Evolutionary conservation across 495 filamentous ascomycete genomes (phyloP).

Genomic region (Baudoinia panamericana): DNA sequence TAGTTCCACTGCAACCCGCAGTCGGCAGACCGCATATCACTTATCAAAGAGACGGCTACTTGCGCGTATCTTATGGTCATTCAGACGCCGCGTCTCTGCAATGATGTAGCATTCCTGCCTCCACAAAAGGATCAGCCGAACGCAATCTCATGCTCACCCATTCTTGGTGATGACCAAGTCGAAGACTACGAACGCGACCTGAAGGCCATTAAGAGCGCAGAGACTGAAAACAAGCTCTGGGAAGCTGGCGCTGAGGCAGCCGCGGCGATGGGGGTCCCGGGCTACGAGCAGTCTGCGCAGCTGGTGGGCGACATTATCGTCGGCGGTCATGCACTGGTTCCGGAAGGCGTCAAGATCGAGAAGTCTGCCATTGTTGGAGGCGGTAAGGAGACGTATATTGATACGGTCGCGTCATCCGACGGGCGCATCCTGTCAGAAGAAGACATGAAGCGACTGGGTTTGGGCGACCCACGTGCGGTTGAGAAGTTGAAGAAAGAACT

Average conservation of each 20-base stretch:
- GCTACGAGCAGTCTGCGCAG: slow-evolving; percentile 14
- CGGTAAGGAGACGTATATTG: slow-evolving; percentile 36
- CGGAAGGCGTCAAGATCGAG: slow-evolving; percentile 43
- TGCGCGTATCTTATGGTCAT: slow-evolving; percentile 93
- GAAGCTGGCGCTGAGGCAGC: slow-evolving; percentile 28
- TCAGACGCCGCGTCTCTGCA: slow-evolving; percentile 83
- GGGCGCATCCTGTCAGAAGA: slow-evolving; percentile 41
- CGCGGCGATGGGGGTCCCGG: slow-evolving; percentile 25
- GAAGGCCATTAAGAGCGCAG: slow-evolving; percentile 11
- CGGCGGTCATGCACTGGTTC: slow-evolving; percentile 43
- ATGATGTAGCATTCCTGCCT: slow-evolving; percentile 82
- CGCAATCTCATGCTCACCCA: slow-evolving; percentile 60
- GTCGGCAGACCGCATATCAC: slow-evolving; percentile 63
- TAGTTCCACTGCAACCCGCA: slow-evolving; percentile 86
- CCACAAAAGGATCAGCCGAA: slow-evolving; percentile 69
- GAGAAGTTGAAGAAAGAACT: slow-evolving; percentile 50
- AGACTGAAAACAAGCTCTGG: slow-evolving; percentile 5
- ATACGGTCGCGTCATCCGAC: slow-evolving; percentile 32
- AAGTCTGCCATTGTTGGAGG: slow-evolving; percentile 44
- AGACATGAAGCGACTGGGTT: slow-evolving; percentile 52
- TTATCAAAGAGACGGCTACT: slow-evolving; percentile 89
- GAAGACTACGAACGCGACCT: slow-evolving; percentile 31
- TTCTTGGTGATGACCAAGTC: slow-evolving; percentile 48
- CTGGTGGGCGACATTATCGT: slow-evolving; percentile 48
- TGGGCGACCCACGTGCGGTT: slow-evolving; percentile 50